Conservation (phyloP, 106 monocot genomes). For the Dioscorea zingiberensis region DNA sequence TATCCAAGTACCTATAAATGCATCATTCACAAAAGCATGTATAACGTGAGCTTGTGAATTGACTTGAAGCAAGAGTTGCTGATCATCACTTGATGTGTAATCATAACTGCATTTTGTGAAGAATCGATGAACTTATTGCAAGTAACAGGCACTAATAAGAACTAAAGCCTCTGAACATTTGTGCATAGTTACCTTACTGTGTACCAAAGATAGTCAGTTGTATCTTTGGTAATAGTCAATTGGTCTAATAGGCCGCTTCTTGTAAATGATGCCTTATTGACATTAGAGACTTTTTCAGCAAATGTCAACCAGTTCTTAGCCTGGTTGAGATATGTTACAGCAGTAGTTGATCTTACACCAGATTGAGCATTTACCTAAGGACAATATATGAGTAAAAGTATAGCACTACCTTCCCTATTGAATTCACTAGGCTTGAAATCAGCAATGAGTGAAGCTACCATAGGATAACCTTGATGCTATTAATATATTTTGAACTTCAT, state of each 20-base stretch:
- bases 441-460: too few relatives aligned
- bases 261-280: slow-evolving; percentile 11
- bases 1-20: slow-evolving; percentile 46
- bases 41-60: slow-evolving; percentile 56
- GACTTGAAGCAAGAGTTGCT: slow-evolving; percentile 33
- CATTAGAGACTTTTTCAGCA: slow-evolving; percentile 31
- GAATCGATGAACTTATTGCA: background rate
- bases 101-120: slow-evolving; percentile 48
- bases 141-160: background rate
- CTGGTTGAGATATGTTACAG: slow-evolving; percentile 22
- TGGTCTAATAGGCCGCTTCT: slow-evolving; percentile 53
- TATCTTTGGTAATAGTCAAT: slow-evolving; percentile 62
- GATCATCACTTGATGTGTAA: slow-evolving; percentile 16
- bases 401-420: background rate
- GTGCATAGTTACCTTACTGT: slow-evolving; percentile 36
- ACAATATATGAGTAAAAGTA: background rate
- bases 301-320: slow-evolving; percentile 44
- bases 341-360: slow-evolving; percentile 37
- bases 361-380: slow-evolving; percentile 50
- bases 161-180: background rate
- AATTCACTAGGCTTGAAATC: too few relatives aligned
- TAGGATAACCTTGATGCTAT: too few relatives aligned
- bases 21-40: slow-evolving; percentile 77
- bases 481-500: too few relatives aligned
- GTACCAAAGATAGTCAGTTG: slow-evolving; percentile 95